phyloP scores from a whole-genome alignment of 257 asterid species.

The Lantana camara region DNA sequence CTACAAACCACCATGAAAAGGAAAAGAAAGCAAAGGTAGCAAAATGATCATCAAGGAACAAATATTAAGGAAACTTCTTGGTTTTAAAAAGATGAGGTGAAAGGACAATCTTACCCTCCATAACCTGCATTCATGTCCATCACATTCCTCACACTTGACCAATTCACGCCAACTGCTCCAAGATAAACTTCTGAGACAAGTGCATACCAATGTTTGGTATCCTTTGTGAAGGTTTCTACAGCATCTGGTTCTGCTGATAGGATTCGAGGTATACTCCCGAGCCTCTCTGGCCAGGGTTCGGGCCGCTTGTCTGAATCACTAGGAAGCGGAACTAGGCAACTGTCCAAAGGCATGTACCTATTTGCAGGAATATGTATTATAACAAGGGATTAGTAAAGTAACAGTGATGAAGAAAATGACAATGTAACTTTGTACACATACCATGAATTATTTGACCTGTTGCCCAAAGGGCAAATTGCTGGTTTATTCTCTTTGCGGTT shows the following conservation, averaged over 20 bases:
- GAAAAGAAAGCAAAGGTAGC: conserved; percentile 5
- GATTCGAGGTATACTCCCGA: conserved; percentile 48
- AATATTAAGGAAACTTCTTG: not conserved
- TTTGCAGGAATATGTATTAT: conserved; percentile 18
- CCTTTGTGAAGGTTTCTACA: conserved; percentile 49
- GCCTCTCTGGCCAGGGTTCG: conserved; percentile 69
- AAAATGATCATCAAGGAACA: not conserved
- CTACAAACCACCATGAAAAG: conserved; percentile 30
- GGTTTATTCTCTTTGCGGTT: conserved; percentile 52
- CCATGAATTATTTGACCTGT: conserved; percentile 57
- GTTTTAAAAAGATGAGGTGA: not conserved
- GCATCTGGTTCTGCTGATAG: conserved; percentile 44
- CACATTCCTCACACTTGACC: conserved; percentile 63
- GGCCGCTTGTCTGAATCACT: conserved; percentile 52
- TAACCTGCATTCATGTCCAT: conserved; percentile 83
- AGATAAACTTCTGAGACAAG: conserved; percentile 61
- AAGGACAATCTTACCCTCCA: conserved; percentile 64
- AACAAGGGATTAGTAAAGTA: not conserved
- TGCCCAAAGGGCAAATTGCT: conserved; percentile 48
- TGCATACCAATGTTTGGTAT: conserved; percentile 67
- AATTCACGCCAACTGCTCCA: conserved; percentile 51
- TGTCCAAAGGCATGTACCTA: conserved; percentile 64
- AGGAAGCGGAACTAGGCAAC: conserved; percentile 52
- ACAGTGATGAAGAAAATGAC: not conserved
- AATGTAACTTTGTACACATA: conserved; percentile 19